Evolutionary conservation across 2,329 filamentous ascomycete genomes (phyloP), one percentile per base, ranked within the genome.

Genomic region (Dichotomopilus funicola): DNA sequence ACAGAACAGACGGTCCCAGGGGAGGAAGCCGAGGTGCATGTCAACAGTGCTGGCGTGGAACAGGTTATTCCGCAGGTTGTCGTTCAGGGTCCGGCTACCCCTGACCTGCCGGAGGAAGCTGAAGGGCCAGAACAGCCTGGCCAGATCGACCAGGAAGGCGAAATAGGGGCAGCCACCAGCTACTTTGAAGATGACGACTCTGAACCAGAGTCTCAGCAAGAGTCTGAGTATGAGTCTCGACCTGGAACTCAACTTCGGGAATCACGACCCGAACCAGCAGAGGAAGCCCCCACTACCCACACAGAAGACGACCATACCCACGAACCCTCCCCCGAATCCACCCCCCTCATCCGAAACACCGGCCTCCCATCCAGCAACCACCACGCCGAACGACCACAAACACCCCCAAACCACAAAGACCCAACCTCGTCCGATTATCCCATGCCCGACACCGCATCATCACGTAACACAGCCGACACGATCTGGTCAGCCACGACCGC

Each of bases 331-430:
- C 5, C 59, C 61, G 31, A 53, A 57, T 49, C 33, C 34, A 8
- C 34, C 33, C 12, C 56, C 34, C 3, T 37, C 45, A 8, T 57
- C 58, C 3, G 43, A 27, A 27, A 48, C 8, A 41, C 12, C 7
- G 62, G 58, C 5, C 63, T 69, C 5, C 63, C 62, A 1, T 57
- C 60, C 11, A 70, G 68, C 62, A 59, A 63, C 7, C 66, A 67
- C 53, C 64, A 64, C 45, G 60, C 63, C 13, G 51, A 61, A 61
- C 59, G 53, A 5, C 55, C 60, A 11, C 38, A 58, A 37, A 62
- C 59, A 6, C 58, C 56, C 61, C 55, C 58, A 12, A 51, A 37
- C 3, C 55, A 57, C 5, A 45, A 59, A 40, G 49, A 38, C 5
- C 27, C 31, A 5, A 10, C 10, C 13, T 49, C 50, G 34, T 48